These are phyloP conservation scores for Kwoniella pini DNA, from an alignment of 768 basidiomycete genomes.

Conservation along the genomic window DNA sequence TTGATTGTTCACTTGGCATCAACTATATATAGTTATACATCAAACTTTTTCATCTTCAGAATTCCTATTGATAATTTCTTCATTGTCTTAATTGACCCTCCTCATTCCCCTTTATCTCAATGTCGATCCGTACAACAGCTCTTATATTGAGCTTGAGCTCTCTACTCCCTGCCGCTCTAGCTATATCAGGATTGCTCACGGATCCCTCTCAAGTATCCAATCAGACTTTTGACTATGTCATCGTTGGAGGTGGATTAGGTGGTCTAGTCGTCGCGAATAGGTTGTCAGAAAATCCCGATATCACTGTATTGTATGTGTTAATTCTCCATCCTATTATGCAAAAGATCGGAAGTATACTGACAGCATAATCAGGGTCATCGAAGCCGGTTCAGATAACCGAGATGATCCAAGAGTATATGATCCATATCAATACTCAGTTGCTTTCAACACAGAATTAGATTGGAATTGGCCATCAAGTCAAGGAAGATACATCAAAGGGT, in stretches of 20 bases:
- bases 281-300: slow-evolving; percentile 59
- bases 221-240: slow-evolving; percentile 62
- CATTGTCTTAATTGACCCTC: too few relatives aligned
- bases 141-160: slow-evolving; percentile 1
- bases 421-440: slow-evolving; percentile 19
- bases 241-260: slow-evolving; percentile 60
- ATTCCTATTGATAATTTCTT: too few relatives aligned
- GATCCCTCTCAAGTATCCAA: slow-evolving; percentile 30
- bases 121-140: not conserved
- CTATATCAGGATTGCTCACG: slow-evolving; percentile 16
- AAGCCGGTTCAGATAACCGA: slow-evolving; percentile 23
- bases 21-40: not conserved
- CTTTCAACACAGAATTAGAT: slow-evolving; percentile 18
- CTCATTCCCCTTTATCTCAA: too few relatives aligned
- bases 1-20: not conserved
- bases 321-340: not conserved
- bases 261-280: slow-evolving; percentile 60
- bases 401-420: slow-evolving; percentile 18
- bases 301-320: slow-evolving; percentile 56
- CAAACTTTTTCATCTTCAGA: not conserved
- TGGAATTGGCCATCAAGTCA: slow-evolving; percentile 24
- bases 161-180: slow-evolving; percentile 1
- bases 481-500: slow-evolving; percentile 24
- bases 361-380: slow-evolving; percentile 9
- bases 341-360: not conserved